Base-by-base conservation (phyloP, 306 rosid genomes). In the Neltuma alba region DNA sequence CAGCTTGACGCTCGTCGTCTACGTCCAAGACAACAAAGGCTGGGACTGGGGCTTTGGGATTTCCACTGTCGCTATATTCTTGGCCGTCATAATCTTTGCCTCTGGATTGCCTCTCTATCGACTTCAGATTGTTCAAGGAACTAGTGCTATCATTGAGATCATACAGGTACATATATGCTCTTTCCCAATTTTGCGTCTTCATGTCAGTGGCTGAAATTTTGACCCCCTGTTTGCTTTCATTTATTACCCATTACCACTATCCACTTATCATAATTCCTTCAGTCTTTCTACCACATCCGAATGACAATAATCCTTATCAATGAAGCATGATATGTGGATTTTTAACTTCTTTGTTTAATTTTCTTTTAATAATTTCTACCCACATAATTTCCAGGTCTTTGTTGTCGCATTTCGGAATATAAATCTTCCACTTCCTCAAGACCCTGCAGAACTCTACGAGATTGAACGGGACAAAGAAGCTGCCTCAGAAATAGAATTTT, bases 21-120 rank as follows among this genome's bases (percentile, higher is more conserved):
- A 94, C 92, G 65, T 92, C 12, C 94, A 95, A 80, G 86, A 86
- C 69, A 27, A 89, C 37, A 91, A 62, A 86, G 99, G 98, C 20
- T 95, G 99, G 99, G 99, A 90, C 77, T 89, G 88, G 95, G 97
- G 95, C 9, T 89, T 94, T 60, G 97, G 92, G 21, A 60, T 89
- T 72, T 88, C 91, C 37, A 30, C 94, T 36, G 37, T 88, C 6
- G 91, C 94, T 83, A 80, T 92, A 1, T 25, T 89, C 36, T 75
- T 91, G 27, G 88, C 76, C 58, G 20, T 88, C 44, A 2, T 88
- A 2, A 33, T 95, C 70, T 92, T 92, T 76, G 66, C 79, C 8
- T 76, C 76, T 5, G 97, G 97, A 57, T 79, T 92, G 86, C 97
- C 99, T 36, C 72, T 87, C 20, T 91, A 95, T 72, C 83, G 98